These are phyloP conservation scores for Yarrowia divulgata DNA, from an alignment of 805 yeast genomes.

Conservation along the genomic window DNA sequence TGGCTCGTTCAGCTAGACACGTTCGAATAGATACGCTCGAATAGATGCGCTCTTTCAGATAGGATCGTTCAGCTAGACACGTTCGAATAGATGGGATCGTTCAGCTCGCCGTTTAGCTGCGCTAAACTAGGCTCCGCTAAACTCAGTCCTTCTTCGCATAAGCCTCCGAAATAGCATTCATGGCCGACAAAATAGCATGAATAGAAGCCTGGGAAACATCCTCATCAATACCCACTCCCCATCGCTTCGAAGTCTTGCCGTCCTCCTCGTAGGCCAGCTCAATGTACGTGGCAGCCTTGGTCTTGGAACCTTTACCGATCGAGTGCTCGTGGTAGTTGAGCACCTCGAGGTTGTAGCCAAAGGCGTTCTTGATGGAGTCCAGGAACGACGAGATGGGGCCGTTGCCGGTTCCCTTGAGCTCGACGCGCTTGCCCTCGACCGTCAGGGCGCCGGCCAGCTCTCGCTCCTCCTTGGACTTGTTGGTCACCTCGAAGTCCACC, in stretches of 20 bases:
- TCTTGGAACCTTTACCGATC: slow-evolving; percentile 71
- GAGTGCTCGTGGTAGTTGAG: slow-evolving; percentile 81
- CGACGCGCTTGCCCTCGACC: slow-evolving; percentile 54
- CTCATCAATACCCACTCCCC: slow-evolving; percentile 95
- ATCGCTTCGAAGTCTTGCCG: slow-evolving; percentile 54
- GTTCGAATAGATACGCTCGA: no score
- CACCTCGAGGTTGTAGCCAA: slow-evolving; percentile 64
- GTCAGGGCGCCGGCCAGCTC: slow-evolving; percentile 59
- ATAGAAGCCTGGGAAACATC: slow-evolving; percentile 89
- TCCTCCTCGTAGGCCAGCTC: slow-evolving; percentile 60
- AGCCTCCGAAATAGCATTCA: slow-evolving; percentile 47
- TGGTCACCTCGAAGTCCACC: slow-evolving; percentile 57
- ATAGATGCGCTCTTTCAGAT: no score
- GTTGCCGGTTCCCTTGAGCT: slow-evolving; percentile 70
- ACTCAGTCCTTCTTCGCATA: neutral
- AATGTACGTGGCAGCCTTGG: slow-evolving; percentile 82
- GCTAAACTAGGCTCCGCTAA: no score
- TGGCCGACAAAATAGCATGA: slow-evolving; percentile 54
- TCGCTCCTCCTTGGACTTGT: slow-evolving; percentile 55
- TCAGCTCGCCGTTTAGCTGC: no score
- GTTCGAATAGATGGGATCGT: no score
- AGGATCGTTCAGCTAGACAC: no score
- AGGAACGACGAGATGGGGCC: slow-evolving; percentile 83
- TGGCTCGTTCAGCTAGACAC: no score
- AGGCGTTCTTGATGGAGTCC: slow-evolving; percentile 61